Base-by-base conservation (phyloP, 805 yeast genomes). In the Dipodascopsis tothii region DNA sequence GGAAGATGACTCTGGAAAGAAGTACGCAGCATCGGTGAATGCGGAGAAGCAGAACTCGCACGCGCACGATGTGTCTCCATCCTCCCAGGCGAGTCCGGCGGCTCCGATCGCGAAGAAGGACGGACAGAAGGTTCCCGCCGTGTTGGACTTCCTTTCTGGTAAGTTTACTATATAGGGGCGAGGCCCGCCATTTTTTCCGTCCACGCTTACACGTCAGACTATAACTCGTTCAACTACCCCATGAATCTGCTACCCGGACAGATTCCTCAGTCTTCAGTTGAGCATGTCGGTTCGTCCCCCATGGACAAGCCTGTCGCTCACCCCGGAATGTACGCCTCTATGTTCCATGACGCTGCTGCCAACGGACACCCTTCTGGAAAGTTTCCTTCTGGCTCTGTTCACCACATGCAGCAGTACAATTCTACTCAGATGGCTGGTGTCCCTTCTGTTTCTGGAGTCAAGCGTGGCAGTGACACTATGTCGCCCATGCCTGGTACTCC, bases 1-100 rank as follows among this genome's bases (percentile, higher is more conserved):
- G 3, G 57, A 51, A 11, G 54, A 46, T 3, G 36, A 44, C 18
- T 50, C 45, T 44, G 60, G 52, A 16, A 17, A 38, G 14, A 50
- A 61, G 19, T 25, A 14, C 14, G 9, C 14, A 25, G 30, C 30
- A 25, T 25, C 30, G 30, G 30, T 14, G 14, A 25, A 25, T 25
- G 9, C 30, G 30, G 30, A 25, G 30, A 9, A 25, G 14, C 30
- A 25, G 30, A 25, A n/a, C n/a, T n/a, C n/a, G n/a, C n/a, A n/a
- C n/a, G n/a, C n/a, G n/a, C n/a, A n/a, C n/a, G n/a, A n/a, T n/a
- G n/a, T n/a, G n/a, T n/a, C n/a, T n/a, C n/a, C n/a, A n/a, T n/a
- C n/a, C n/a, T n/a, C n/a, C n/a, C n/a, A n/a, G n/a, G n/a, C n/a
- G n/a, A n/a, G n/a, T n/a, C n/a, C n/a, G n/a, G n/a, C n/a, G n/a